Evolutionary conservation across 2,329 filamentous ascomycete species (phyloP), one percentile per base, ranked within the genome.

Genomic region (Chaetomium strumarium): DNA sequence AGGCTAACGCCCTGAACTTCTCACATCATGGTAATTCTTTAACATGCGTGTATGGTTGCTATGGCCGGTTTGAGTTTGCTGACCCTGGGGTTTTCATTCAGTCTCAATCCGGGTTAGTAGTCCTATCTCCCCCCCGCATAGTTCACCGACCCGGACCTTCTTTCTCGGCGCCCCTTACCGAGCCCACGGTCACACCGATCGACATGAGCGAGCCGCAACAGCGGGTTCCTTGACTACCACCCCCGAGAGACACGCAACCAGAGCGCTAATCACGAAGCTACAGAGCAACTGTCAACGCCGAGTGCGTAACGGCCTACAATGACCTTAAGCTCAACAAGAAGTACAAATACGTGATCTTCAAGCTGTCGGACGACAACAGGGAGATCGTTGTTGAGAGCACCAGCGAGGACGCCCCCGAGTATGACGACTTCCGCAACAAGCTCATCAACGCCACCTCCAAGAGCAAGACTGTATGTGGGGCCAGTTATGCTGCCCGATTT

Each of bases 261-360:
- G 16, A n/a, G 33, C 45, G 45, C 52, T 55, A 46, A 56, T n/a
- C 41, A 45, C 43, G 41, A 34, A 43, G 20, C 42, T 34, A 52
- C 72, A 90, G 86, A 79, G 86, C 86, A 63, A 78, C 78, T 68
- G 83, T 90, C 65, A 74, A 79, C 61, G 78, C 81, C 68, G 86
- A 91, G 55, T 90, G 86, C 80, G 81, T 83, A 68, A 69, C 70
- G 62, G 72, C 75, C 55, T 92, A 85, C 80, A 90, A 91, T 72
- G 85, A 91, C 63, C 80, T 92, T 62, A 92, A 92, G 82, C 83
- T 90, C 63, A 78, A 74, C 73, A 90, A 90, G 75, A 83, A 82
- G 76, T 78, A 83, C 76, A 91, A 90, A 75, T 95, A 81, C 80
- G 86, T 93, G 75, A 83, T 93, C 78, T 92, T 81, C 84, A 90